phyloP scores from a whole-genome alignment of 768 basidiomycete genomes.

The Xerocomus potaroensis region DNA sequence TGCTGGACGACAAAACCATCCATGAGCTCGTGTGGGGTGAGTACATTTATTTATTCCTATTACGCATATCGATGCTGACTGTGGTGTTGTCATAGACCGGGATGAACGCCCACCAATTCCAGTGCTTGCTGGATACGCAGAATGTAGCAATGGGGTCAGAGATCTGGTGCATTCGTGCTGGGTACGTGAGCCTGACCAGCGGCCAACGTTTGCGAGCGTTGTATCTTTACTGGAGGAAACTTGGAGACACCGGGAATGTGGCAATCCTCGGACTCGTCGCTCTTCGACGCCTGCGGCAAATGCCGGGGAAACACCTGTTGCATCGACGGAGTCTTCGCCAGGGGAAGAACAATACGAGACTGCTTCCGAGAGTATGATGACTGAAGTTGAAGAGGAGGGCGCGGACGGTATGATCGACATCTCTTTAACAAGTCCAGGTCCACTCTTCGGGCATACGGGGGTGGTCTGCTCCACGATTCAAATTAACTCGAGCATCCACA shows the following conservation, averaged over 20 bases:
- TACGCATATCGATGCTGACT: conserved; percentile 19
- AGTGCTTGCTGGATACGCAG: conserved; percentile 26
- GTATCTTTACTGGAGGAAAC: conserved; percentile 43
- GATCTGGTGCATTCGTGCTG: conserved; percentile 54
- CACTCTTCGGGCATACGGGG: neutral
- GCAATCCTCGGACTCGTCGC: neutral
- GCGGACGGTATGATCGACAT: conserved; percentile 15
- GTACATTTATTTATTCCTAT: conserved; percentile 13
- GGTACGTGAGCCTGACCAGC: conserved; percentile 45
- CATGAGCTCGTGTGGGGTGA: conserved; percentile 48
- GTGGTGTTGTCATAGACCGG: conserved; percentile 35
- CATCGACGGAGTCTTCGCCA: conserved; percentile 15
- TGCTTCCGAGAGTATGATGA: conserved; percentile 23
- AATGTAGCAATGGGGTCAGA: conserved; percentile 30
- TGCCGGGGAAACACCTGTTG: neutral
- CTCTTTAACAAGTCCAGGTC: conserved; percentile 15
- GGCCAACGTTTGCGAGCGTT: conserved; percentile 51
- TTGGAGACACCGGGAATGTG: conserved; percentile 35
- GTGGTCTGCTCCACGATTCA: neutral
- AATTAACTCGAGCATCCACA: conserved; percentile 2
- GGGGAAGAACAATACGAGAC: conserved; percentile 26
- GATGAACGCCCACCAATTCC: conserved; percentile 51
- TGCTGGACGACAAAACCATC: conserved; percentile 48
- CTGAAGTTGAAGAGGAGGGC: conserved; percentile 11
- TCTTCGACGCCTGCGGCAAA: neutral